Evolutionary conservation across 345 rosid genomes (phyloP), one percentile per base, ranked within the genome.

Genomic region (Gossypium anomalum): DNA sequence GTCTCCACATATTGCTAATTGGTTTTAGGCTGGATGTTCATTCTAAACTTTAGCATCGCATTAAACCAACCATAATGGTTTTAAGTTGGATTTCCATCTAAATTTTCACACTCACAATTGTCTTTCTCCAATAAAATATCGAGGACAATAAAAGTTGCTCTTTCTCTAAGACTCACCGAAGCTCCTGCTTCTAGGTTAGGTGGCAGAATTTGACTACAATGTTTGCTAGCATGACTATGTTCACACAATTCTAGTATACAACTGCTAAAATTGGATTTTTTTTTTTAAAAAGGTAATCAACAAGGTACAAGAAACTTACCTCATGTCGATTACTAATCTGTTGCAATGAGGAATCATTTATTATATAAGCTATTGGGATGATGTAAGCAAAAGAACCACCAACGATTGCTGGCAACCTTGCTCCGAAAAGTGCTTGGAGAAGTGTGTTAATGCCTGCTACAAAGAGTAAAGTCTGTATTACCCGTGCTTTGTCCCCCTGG

Each of bases 381-480:
- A 85, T 80, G 67, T 81, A 95, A 43, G 98, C 97, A 79, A 82
- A 86, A 25, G 98, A 95, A 71, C 96, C 96, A 20, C 96, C 93
- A 82, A 95, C 89, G 76, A 95, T 82, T 16, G 98, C 93, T 5
- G 98, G 98, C 74, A 95, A 80, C 85, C 99, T 87, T 12, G 98
- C 88, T 77, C 99, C 99, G 17, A 90, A 85, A n/a, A 91, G 83
- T 47, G 98, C 82, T 79, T 95, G 99, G 60, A 95, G 86, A 78
- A 95, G 88, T 56, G 99, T 93, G 59, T 95, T 93, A 49, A 95
- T 81, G 44, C 98, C 98, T 34, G 94, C 88, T 71, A 95, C 90
- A 80, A 95, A 95, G 67, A 95, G 87, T 72, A 95, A 51, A 12
- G 98, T 93, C 69, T 93, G 96, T 81, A 95, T 90, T 55, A 95